Evolutionary conservation across 2,329 filamentous ascomycete species (phyloP).

Genomic region (Epichloe sp.): DNA sequence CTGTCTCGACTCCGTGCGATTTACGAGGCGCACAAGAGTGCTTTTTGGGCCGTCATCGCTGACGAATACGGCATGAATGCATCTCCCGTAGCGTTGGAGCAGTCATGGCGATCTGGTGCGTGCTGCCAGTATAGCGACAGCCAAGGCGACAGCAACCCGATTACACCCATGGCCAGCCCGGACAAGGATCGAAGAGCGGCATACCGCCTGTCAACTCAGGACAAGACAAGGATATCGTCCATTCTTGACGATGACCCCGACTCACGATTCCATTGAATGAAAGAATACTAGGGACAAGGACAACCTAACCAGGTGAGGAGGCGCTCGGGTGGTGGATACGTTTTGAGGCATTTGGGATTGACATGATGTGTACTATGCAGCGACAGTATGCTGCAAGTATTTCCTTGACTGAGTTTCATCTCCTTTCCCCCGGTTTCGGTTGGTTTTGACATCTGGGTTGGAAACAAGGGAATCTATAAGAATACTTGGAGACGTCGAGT

Average conservation of each 20-base stretch:
- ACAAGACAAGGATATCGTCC: constrained; percentile 49
- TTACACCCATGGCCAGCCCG: constrained; percentile 40
- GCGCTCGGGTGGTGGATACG: neutral
- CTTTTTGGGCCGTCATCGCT: constrained; percentile 63
- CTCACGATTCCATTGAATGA: neutral
- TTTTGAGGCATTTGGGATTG: neutral
- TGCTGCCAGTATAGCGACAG: constrained; percentile 24
- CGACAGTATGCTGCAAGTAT: too few relatives aligned
- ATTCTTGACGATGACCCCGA: constrained; percentile 32
- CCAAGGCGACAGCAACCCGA: constrained; percentile 28
- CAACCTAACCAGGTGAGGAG: neutral
- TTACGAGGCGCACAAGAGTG: constrained; percentile 55
- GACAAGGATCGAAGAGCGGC: constrained; percentile 30
- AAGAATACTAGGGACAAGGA: neutral
- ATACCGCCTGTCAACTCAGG: constrained; percentile 26
- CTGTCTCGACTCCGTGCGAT: constrained; percentile 53
- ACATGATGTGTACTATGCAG: too few relatives aligned
- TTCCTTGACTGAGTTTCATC: too few relatives aligned
- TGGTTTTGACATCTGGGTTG: too few relatives aligned
- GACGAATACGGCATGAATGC: constrained; percentile 55
- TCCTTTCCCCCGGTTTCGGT: too few relatives aligned
- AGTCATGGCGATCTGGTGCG: constrained; percentile 48
- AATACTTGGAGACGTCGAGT: too few relatives aligned
- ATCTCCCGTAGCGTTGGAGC: constrained; percentile 51
- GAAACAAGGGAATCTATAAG: too few relatives aligned